Base-by-base conservation (phyloP, 345 rosid species). In the Lepidium aucheri region DNA sequence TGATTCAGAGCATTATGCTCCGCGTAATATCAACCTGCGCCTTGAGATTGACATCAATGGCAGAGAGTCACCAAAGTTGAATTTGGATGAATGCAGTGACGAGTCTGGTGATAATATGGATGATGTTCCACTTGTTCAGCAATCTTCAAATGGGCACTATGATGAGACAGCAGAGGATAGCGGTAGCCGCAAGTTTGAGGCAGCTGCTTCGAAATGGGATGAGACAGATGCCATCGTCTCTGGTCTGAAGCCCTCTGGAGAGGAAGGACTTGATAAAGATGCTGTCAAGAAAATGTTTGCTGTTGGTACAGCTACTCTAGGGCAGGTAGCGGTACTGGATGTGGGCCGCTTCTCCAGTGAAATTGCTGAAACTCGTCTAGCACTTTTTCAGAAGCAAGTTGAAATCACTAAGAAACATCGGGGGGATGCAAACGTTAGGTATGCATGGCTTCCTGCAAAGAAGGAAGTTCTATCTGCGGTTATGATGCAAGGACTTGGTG, bases 371-470 rank as follows among this genome's bases (percentile, higher is more conserved):
- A 83, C 76, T 65, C 85, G 91, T 17, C 63, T 80, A 22, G 90
- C 84, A 62, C 81, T 89, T 75, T 95, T 95, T 61, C 75, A 77
- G 74, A 86, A 84, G 74, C 99, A 95, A 76, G 77, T 81, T 58
- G 91, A 89, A 60, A 80, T 95, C 17, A 84, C 83, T 0, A 65
- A 72, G 57, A 80, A 72, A 57, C 77, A 70, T 52, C 96, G 98
- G n/a, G 96, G 97, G 33, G 80, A 83, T 72, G 89, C 97, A 34
- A 91, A 89, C 69, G 79, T 95, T 64, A 72, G 73, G 53, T 83
- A 81, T 63, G 99, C 94, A 16, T 95, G 99, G 99, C 99, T 95
- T 79, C 83, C 89, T 79, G 59, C 83, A 42, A 76, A 91, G 32
- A 84, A 80, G 70, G 78, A 46, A 61, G 74, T 77, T 20, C 40